Base-by-base conservation (phyloP, 768 basidiomycete species). In the Scleroderma bovista region DNA sequence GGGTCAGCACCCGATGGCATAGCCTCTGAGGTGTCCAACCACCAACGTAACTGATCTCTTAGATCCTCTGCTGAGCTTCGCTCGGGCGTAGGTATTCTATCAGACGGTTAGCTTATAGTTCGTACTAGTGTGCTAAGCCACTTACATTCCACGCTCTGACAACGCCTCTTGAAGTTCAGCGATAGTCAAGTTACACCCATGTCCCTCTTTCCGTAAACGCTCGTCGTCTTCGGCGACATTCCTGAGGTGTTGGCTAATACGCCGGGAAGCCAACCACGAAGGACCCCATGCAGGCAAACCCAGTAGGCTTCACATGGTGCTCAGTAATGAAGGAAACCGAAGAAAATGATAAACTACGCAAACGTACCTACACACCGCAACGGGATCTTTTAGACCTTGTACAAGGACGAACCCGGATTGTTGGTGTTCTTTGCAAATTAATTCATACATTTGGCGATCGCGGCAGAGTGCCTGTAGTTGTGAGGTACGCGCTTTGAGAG, bases 91-190 rank as follows among this genome's bases (percentile, higher is more conserved):
- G 63, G 57, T 52, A 64, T 61, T 61, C 74, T 72, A 22, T 74
- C 73, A 76, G 48, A 48, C 10, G 17, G 19, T 55, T 37, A 51
- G 44, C 10, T 15, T 15, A 37, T 9, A 12, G n/a, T 16, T 15
- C 15, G 32, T 20, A 7, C 22, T 26, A 31, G 31, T 8, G 19
- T 40, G 6, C 17, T n/a, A 4, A 8, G 32, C 15, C 16, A 74
- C 86, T 62, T 62, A 91, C 89, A 90, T 74, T 58, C 86, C 90
- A 51, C 90, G 82, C 63, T 90, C 88, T 51, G 77, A 71, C 13
- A 92, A 72, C 3, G 86, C 84, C 48, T 86, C 78, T 24, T 73
- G 69, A 6, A 90, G 69, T 54, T 84, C 85, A 3, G 71, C 69
- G 17, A 69, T 60, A 3, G 78, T 77, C 40, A 93, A 63, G 29